Evolutionary conservation across 2,329 filamentous ascomycete genomes (phyloP).

Genomic region (Aureobasidium leucospermi): DNA sequence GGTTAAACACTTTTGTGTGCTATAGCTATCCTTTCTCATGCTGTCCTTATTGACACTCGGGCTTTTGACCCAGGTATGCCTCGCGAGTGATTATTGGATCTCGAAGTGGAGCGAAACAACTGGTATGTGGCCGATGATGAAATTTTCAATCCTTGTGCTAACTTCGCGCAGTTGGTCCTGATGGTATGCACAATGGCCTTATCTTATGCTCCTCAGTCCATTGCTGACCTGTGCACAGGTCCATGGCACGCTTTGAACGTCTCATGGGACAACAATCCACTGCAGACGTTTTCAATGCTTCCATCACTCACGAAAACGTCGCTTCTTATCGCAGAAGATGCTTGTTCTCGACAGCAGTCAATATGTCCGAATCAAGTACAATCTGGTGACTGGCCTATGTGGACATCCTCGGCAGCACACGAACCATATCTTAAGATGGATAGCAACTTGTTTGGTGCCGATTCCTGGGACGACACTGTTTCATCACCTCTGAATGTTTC

Average conservation of each 20-base stretch:
- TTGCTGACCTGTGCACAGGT: not conserved
- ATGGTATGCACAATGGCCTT: not conserved
- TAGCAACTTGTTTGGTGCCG: not conserved
- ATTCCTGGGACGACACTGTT: conserved; percentile 3
- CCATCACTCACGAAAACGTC: conserved; percentile 8
- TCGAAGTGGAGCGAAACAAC: conserved; percentile 1
- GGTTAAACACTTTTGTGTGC: not conserved
- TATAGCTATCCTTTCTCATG: not conserved
- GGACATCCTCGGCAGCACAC: conserved; percentile 1
- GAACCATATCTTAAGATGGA: not conserved
- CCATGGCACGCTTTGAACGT: conserved; percentile 7
- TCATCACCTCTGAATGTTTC: not conserved
- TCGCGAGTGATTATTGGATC: not conserved
- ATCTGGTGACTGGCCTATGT: conserved; percentile 1
- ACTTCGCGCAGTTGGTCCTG: not conserved
- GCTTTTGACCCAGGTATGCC: not conserved
- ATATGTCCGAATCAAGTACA: not conserved
- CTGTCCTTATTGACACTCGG: not conserved
- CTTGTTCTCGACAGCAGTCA: not conserved
- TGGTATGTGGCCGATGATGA: not conserved
- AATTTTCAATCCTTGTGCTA: not conserved
- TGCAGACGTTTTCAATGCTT: not conserved
- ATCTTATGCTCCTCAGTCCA: too few relatives aligned
- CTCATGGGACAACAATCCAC: not conserved
- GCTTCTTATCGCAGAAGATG: not conserved